A percentile compares a stretch with the other conserved stretches of the same genome.
Conservation (phyloP, 1,284 basidiomycete species). For the Trametes versicolor region DNA sequence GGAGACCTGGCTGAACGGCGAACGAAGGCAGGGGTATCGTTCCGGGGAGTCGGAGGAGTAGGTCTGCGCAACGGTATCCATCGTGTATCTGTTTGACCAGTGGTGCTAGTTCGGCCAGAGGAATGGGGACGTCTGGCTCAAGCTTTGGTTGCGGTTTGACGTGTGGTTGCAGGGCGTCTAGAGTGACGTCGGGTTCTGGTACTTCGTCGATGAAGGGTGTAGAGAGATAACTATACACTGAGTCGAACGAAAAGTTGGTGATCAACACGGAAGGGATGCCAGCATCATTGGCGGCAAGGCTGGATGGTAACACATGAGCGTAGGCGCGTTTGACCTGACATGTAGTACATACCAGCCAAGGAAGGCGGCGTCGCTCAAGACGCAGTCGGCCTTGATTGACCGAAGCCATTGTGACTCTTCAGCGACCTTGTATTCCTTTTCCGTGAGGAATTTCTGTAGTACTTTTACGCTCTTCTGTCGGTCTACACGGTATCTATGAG, state of each 20-base stretch:
- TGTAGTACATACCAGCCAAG: constrained; percentile 72
- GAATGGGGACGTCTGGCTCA: constrained; percentile 61
- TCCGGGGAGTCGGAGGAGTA: constrained; percentile 76
- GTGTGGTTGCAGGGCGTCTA: constrained; percentile 18
- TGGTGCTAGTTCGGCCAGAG: constrained; percentile 59
- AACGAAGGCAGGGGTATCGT: constrained; percentile 82
- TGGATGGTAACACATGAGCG: constrained; percentile 38
- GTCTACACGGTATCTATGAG: constrained; percentile 70
- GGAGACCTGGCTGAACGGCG: constrained; percentile 57
- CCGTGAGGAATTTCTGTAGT: constrained; percentile 63
- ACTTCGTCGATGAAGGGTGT: constrained; percentile 34
- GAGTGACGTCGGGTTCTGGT: constrained; percentile 11
- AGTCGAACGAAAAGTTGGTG: constrained; percentile 86
- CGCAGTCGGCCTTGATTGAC: constrained; percentile 61
- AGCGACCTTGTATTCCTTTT: constrained; percentile 63
- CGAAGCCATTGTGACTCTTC: constrained; percentile 69
- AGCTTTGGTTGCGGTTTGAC: constrained; percentile 20
- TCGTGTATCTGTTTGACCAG: constrained; percentile 68
- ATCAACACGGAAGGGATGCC: constrained; percentile 74
- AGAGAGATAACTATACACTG: constrained; percentile 77
- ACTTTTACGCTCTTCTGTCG: constrained; percentile 73
- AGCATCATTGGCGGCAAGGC: constrained; percentile 71
- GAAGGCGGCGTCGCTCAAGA: constrained; percentile 82
- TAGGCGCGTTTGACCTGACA: too few relatives aligned
- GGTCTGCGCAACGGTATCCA: constrained; percentile 78